Percentiles rank a stretch among this genome's conserved stretches.
Conservation (phyloP, 2,329 filamentous ascomycete genomes). For the Curvularia spicifera region DNA sequence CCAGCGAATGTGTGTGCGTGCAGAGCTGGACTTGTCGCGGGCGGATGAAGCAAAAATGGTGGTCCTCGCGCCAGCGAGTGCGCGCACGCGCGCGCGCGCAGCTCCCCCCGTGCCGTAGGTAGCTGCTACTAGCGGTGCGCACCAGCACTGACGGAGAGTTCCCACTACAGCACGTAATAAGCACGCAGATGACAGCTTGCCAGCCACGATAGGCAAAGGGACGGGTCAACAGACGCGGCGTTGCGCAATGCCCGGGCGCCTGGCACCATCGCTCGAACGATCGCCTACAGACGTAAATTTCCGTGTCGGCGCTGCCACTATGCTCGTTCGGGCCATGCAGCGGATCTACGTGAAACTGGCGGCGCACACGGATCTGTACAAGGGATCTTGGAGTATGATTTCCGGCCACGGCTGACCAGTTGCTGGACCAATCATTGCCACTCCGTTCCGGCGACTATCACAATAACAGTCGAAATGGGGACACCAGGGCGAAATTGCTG, state of each 20-base stretch:
- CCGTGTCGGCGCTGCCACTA: slow-evolving; percentile 39
- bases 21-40: slow-evolving; percentile 20
- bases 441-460: slow-evolving; percentile 11
- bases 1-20: slow-evolving; percentile 1
- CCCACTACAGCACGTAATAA: slow-evolving; percentile 26
- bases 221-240: slow-evolving; percentile 37
- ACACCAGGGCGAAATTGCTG: slow-evolving; percentile 18
- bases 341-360: slow-evolving; percentile 46
- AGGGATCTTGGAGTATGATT: slow-evolving; percentile 42
- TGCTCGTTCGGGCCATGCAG: slow-evolving; percentile 37
- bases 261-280: slow-evolving; percentile 44
- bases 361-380: slow-evolving; percentile 41
- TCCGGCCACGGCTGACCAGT: slow-evolving; percentile 28
- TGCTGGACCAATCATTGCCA: slow-evolving; percentile 29
- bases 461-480: slow-evolving; percentile 17
- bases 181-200: slow-evolving; percentile 25
- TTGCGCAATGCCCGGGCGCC: slow-evolving; percentile 51
- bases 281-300: slow-evolving; percentile 46
- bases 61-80: slow-evolving; percentile 26
- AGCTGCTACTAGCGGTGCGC: slow-evolving; percentile 20
- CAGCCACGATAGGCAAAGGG: slow-evolving; percentile 21
- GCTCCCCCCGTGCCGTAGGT: slow-evolving; percentile 24
- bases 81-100: slow-evolving; percentile 16
- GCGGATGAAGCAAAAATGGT: slow-evolving; percentile 21
- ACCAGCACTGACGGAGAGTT: slow-evolving; percentile 27